Base-by-base conservation (phyloP, 2,329 filamentous ascomycete genomes). In the Trichoderma polysporum region DNA sequence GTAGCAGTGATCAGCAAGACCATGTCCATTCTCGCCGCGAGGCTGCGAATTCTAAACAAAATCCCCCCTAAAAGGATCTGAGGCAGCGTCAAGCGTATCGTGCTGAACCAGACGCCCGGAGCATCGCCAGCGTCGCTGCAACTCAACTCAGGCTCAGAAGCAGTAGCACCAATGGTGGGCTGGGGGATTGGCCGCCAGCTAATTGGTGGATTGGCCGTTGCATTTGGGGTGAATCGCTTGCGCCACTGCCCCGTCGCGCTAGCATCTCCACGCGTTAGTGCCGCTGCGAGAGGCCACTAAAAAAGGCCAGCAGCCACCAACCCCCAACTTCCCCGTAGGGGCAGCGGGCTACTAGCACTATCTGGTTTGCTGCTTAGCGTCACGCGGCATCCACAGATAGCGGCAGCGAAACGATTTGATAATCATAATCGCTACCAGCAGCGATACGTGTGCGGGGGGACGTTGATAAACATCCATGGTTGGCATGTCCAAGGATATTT, bases 371-470 rank as follows among this genome's bases (percentile, higher is more conserved):
- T 62, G 49, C 22, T n/a, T 31, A 33, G 35, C 59, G 47, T 53
- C 59, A 53, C 33, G 59, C 59, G 49, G 59, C 59, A 62, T 62
- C 59, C 59, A 62, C 59, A 31, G 59, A 62, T 62, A 62, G 59
- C 59, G 49, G 59, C 59, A 53, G 59, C 59, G 31, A 62, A 62
- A 62, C 59, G 33, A 62, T 62, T 53, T 62, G 59, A 53, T 62
- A 62, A 62, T 62, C 59, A 53, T 50, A 52, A 53, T 60, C 41
- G 53, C 7, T 35, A n/a, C n/a, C n/a, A 19, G 33, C 53, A 47
- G 39, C 39, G 47, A 52, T 52, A 52, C n/a, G n/a, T 33, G 17
- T 62, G 59, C 59, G 59, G 59, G 41, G n/a, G 49, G 59, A 52
- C 35, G 8, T 13, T 62, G 59, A 62, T 62, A 62, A 53, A 39